Conservation (phyloP, 2,329 filamentous ascomycete genomes). For the Pyricularia sp. region DNA sequence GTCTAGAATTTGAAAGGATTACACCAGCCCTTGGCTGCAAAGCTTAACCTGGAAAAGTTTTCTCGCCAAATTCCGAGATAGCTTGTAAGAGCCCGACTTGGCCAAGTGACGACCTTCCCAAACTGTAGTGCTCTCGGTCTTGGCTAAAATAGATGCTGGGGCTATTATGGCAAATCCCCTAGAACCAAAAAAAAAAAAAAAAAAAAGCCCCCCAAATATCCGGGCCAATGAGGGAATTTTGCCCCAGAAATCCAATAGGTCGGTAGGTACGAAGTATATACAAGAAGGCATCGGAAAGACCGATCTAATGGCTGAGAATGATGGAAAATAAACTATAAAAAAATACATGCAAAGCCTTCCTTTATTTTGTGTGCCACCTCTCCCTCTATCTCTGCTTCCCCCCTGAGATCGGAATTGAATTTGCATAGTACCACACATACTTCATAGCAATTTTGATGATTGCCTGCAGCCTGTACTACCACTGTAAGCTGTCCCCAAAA, state of each 20-base stretch:
- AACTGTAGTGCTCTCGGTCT: not conserved
- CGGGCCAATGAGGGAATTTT: not conserved
- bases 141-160: too few relatives aligned
- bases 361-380: not conserved
- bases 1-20: not conserved
- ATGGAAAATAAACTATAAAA: not conserved
- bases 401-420: not conserved
- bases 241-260: too few relatives aligned
- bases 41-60: not conserved
- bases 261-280: too few relatives aligned
- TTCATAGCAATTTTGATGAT: not conserved
- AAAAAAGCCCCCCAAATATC: not conserved
- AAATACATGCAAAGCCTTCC: not conserved
- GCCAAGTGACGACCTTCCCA: not conserved
- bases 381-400: not conserved
- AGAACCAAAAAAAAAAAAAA: too few relatives aligned
- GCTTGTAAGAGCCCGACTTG: not conserved
- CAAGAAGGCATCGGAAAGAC: not conserved
- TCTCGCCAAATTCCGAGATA: not conserved
- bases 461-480: not conserved
- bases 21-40: not conserved
- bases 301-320: not conserved
- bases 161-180: too few relatives aligned
- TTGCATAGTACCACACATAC: not conserved
- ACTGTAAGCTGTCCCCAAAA: not conserved